phyloP scores from a whole-genome alignment of 495 filamentous ascomycete species.

The Bombardia bombarda region DNA sequence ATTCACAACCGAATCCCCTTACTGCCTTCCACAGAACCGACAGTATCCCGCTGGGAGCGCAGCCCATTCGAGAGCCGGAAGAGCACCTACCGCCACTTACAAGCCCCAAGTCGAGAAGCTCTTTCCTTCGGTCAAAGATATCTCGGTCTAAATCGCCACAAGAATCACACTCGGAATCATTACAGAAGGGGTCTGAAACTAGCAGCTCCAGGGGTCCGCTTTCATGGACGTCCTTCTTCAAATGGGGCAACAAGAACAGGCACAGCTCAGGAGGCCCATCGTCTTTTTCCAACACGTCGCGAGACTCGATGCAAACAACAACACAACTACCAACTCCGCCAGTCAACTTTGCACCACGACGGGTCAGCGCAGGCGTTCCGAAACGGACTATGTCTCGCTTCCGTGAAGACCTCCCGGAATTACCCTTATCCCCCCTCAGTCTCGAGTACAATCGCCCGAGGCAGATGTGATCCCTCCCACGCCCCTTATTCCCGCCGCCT shows the following conservation, averaged over 20 bases:
- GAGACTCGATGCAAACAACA: constrained; percentile 56
- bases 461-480: constrained; percentile 32
- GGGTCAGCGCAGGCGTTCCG: constrained; percentile 38
- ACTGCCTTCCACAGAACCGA: constrained; percentile 29
- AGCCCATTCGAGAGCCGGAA: constrained; percentile 2
- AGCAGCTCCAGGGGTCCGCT: constrained; percentile 31
- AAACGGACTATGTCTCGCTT: constrained; percentile 83
- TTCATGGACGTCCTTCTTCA: constrained; percentile 68
- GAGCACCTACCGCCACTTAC: constrained; percentile 7
- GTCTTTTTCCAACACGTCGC: constrained; percentile 75
- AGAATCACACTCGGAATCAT: constrained; percentile 24
- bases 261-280: constrained; percentile 50
- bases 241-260: constrained; percentile 53
- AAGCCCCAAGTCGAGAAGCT: constrained; percentile 17
- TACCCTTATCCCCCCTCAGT: constrained; percentile 77
- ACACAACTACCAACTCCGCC: constrained; percentile 25
- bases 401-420: constrained; percentile 83
- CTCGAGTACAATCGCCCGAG: constrained; percentile 67
- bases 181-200: constrained; percentile 30
- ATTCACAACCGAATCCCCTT: constrained; percentile 13
- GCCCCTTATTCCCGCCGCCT: constrained; percentile 14
- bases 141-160: constrained; percentile 34
- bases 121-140: constrained; percentile 28
- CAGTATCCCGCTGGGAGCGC: constrained; percentile 16
- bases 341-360: constrained; percentile 24